Conservation (phyloP, 306 rosid species). For the Vicia villosa region DNA sequence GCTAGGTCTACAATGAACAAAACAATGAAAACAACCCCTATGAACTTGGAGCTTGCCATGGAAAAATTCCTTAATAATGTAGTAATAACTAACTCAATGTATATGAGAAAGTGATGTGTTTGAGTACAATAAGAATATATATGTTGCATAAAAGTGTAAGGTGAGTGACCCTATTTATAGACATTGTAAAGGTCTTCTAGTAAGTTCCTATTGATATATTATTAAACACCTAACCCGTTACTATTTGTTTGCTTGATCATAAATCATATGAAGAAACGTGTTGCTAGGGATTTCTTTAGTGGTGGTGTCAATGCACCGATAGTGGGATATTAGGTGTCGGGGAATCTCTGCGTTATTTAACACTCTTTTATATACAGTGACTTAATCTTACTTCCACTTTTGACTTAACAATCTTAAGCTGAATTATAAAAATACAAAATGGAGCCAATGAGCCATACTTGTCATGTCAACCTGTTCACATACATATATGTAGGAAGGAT, state of each 20-base stretch:
- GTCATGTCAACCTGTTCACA: not conserved
- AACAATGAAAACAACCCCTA: slow-evolving; percentile 54
- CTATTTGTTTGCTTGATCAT: not conserved
- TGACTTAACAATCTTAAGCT: not conserved
- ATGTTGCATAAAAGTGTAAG: slow-evolving; percentile 30
- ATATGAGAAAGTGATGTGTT: not conserved
- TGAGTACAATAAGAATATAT: not conserved
- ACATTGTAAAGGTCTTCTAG: slow-evolving; percentile 43
- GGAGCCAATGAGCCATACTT: not conserved
- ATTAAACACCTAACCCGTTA: slow-evolving; percentile 9
- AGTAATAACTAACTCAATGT: not conserved
- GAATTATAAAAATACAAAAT: not conserved
- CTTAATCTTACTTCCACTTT: not conserved
- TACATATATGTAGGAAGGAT: not conserved
- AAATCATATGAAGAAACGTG: slow-evolving; percentile 32
- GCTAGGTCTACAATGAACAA: slow-evolving; percentile 65
- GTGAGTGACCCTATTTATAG: slow-evolving; percentile 57
- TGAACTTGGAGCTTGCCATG: slow-evolving; percentile 52
- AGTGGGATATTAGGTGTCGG: slow-evolving; percentile 32
- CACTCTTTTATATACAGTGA: not conserved
- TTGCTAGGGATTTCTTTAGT: slow-evolving; percentile 33
- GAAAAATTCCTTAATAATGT: no score
- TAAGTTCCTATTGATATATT: slow-evolving; percentile 42
- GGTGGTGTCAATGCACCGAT: slow-evolving; percentile 33
- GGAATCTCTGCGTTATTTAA: slow-evolving; percentile 21